Percentiles rank a stretch among this genome's conserved stretches.
Conservation (phyloP, 1,139 yeast species). For the Pichia sp. region DNA sequence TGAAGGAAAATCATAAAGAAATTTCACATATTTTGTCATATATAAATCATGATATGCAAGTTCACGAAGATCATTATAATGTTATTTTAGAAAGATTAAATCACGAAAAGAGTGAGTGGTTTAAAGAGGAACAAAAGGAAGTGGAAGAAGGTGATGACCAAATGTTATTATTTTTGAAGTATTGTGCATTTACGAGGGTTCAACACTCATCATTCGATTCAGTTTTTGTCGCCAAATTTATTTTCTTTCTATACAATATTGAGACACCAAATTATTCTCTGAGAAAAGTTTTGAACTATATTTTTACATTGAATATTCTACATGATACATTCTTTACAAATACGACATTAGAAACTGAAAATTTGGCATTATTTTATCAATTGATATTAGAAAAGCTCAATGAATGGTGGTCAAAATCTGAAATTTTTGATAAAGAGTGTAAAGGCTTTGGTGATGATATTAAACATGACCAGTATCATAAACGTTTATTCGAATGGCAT, state of each 20-base stretch:
- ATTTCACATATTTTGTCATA: conserved; percentile 27
- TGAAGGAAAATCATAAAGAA: conserved; percentile 15
- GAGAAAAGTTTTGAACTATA: conserved; percentile 37
- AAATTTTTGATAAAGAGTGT: conserved; percentile 27
- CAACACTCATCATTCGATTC: conserved; percentile 85
- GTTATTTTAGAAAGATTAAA: conserved; percentile 28
- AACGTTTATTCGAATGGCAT: conserved; percentile 52
- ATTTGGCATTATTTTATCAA: conserved; percentile 68
- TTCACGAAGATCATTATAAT: conserved; percentile 35
- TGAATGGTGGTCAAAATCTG: conserved; percentile 36
- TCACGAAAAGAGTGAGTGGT: conserved; percentile 32
- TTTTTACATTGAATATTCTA: conserved; percentile 43
- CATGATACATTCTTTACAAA: conserved; percentile 59
- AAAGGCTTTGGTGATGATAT: conserved; percentile 25
- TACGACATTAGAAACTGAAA: conserved; percentile 76
- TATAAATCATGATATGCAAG: conserved; percentile 23
- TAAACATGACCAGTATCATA: conserved; percentile 36
- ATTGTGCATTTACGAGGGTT: conserved; percentile 70
- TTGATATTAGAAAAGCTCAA: conserved; percentile 41
- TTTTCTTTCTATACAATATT: conserved; percentile 44
- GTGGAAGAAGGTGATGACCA: conserved; percentile 17
- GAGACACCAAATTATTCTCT: conserved; percentile 42
- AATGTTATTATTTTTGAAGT: conserved; percentile 36
- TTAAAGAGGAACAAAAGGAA: conserved; percentile 21
- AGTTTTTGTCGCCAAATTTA: conserved; percentile 56